Evolutionary conservation across 177 flowering plant species (phyloP), one percentile per base, ranked within the genome.

Genomic region (Telopea speciosissima): DNA sequence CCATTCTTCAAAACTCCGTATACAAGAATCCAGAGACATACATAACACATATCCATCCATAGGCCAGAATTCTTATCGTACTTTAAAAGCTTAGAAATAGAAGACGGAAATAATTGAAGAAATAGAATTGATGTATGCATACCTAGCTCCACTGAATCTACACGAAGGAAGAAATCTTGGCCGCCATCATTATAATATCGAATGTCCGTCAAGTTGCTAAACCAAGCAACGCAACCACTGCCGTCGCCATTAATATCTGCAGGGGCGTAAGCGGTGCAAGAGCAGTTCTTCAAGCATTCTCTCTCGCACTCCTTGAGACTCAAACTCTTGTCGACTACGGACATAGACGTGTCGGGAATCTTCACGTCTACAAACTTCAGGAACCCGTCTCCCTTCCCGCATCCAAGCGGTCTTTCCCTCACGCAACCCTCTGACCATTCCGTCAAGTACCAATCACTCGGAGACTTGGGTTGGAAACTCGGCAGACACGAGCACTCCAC

Each of bases 371-470:
- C 36, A 73, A 79, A 1, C 65, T 71, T 67, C 73, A 78, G 74
- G 61, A 85, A 87, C 68, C 81, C 85, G 11, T 84, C 87, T 0
- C 76, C 80, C 26, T 56, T 67, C 3, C 70, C 70, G 62, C 87
- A 84, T 52, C 26, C 42, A 13, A 72, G 31, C 4, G 17, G 31
- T 21, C 21, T 40, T 49, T 70, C 77, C 67, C 83, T 71, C 17
- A 65, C 62, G 54, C 90, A 87, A 42, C 88, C 89, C 1, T 52
- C 73, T 0, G 80, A 68, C 33, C 77, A 79, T 17, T 85, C 81
- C 66, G 79, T 71, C 23, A 74, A 52, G 61, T 45, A 61, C 86
- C 89, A 84, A 0, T 81, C 79, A 5, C 24, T 63, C 0, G 74
- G 74, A 0, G 76, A 72, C 63, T 66, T 70, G 6, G 83, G 85